These are phyloP conservation scores for Fraxinus angustifolia DNA, from an alignment of 305 asterid species.

Conservation along the genomic window DNA sequence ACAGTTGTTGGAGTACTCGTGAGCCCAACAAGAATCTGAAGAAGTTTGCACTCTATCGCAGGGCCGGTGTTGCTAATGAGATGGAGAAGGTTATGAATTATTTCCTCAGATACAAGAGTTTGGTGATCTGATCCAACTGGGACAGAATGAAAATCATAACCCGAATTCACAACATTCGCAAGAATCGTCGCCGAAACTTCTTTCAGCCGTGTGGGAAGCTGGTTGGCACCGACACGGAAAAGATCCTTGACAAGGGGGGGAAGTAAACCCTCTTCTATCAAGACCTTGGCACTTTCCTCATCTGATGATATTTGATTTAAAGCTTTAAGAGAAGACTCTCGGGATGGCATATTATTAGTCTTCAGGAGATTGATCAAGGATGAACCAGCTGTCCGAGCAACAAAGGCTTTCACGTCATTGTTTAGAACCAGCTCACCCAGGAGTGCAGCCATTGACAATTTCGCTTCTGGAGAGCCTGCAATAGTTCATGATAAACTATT, in stretches of 20 bases:
- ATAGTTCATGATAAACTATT: conserved; percentile 1
- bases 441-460: conserved; percentile 79
- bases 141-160: conserved; percentile 61
- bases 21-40: conserved; percentile 93
- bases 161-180: conserved; percentile 74
- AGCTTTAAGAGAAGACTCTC: conserved; percentile 90
- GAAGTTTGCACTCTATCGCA: conserved; percentile 81
- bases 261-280: conserved; percentile 85
- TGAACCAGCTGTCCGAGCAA: conserved; percentile 65
- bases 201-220: conserved; percentile 66
- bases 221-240: conserved; percentile 66
- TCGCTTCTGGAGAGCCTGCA: conserved; percentile 78
- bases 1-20: conserved; percentile 59
- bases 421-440: conserved; percentile 84
- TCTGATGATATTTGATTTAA: conserved; percentile 80
- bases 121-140: conserved; percentile 75
- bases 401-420: conserved; percentile 72
- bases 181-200: conserved; percentile 88
- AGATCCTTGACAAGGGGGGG: conserved; percentile 94
- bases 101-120: conserved; percentile 78
- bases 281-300: conserved; percentile 69
- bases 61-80: conserved; percentile 96
- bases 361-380: conserved; percentile 78
- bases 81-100: conserved; percentile 67
- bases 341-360: conserved; percentile 44